phyloP scores from a whole-genome alignment of 441 rosid genomes.

The Pelargonium fulgidum region DNA sequence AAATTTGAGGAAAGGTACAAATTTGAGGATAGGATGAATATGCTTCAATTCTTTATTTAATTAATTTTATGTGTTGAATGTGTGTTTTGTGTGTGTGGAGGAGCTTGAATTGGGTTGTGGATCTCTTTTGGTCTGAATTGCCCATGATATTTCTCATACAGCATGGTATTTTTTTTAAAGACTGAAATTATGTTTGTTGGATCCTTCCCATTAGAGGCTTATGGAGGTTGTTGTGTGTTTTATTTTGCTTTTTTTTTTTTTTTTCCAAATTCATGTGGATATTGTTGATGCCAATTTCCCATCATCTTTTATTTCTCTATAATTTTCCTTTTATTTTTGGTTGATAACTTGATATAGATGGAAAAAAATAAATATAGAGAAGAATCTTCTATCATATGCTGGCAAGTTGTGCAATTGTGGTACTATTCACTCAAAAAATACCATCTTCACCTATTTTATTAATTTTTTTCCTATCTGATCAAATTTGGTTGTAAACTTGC shows the following conservation, averaged over 20 bases:
- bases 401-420: too few species aligned
- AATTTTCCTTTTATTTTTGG: not conserved
- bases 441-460: not conserved
- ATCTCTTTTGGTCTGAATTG: slow-evolving; percentile 22
- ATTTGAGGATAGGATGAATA: too few species aligned
- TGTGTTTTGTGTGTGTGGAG: too few species aligned
- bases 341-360: not conserved
- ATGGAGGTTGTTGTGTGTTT: slow-evolving; percentile 31
- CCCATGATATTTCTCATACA: slow-evolving; percentile 10
- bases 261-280: not conserved
- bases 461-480: not conserved
- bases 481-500: not conserved
- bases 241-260: not conserved
- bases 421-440: not conserved
- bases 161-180: slow-evolving; percentile 6
- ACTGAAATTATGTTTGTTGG: slow-evolving; percentile 17
- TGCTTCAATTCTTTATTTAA: not conserved
- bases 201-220: slow-evolving; percentile 35
- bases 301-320: not conserved
- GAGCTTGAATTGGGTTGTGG: slow-evolving; percentile 1
- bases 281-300: not conserved
- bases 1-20: too few species aligned
- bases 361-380: not conserved
- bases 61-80: not conserved
- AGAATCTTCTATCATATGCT: not conserved